phyloP scores from a whole-genome alignment of 2,329 filamentous ascomycete species.

The Cladophialophora chaetospira region DNA sequence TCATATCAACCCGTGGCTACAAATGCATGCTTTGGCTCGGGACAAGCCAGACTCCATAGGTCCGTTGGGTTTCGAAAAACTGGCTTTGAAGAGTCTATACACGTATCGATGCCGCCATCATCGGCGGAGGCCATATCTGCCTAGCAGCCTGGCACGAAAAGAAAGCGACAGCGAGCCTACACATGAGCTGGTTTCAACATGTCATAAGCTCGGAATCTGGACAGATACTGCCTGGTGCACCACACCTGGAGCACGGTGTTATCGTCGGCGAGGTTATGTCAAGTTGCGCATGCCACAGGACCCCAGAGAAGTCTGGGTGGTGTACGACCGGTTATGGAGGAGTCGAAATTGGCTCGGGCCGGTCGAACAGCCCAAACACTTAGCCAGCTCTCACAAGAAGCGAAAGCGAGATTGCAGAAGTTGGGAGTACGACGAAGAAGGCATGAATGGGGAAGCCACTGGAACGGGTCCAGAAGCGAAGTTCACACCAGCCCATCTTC shows the following conservation, averaged over 20 bases:
- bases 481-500: constrained; percentile 55
- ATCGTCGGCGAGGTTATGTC: constrained; percentile 59
- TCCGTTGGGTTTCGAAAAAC: constrained; percentile 44
- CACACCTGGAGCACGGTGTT: constrained; percentile 59
- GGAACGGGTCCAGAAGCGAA: constrained; percentile 56
- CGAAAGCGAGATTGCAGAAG: constrained; percentile 48
- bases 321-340: constrained; percentile 62
- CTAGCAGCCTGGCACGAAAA: constrained; percentile 55
- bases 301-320: constrained; percentile 62
- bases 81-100: constrained; percentile 62
- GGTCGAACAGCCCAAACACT: constrained; percentile 28
- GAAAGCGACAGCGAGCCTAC: constrained; percentile 64
- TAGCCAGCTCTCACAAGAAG: constrained; percentile 30
- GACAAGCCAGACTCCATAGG: constrained; percentile 15
- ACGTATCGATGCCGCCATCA: constrained; percentile 65
- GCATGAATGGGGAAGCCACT: constrained; percentile 57
- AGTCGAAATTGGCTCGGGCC: constrained; percentile 61
- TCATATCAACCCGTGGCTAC: constrained; percentile 62
- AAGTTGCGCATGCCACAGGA: constrained; percentile 57
- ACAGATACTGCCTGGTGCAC: constrained; percentile 65
- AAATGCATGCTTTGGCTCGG: constrained; percentile 46
- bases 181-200: constrained; percentile 61
- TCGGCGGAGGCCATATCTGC: constrained; percentile 60
- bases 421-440: constrained; percentile 59
- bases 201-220: constrained; percentile 61